Percentiles rank a stretch among this genome's conserved stretches.
Evolutionary conservation across 2,329 filamentous ascomycete species (phyloP).

Genomic region (Bipolaris cookei): DNA sequence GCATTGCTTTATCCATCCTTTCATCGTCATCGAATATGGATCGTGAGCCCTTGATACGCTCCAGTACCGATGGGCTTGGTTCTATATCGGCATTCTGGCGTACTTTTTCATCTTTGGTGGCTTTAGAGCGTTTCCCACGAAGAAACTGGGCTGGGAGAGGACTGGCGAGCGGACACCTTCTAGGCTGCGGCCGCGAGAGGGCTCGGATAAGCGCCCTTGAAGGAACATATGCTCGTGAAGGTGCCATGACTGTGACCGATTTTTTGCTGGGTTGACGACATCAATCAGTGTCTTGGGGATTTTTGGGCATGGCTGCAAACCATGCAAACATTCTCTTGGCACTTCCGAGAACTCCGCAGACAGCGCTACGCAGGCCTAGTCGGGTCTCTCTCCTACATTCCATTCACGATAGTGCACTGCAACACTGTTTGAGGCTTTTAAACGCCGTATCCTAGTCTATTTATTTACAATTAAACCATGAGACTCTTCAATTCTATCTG

Average conservation of each 20-base stretch:
- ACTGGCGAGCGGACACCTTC: slow-evolving; percentile 27
- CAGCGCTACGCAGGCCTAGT: neutral
- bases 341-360: slow-evolving; percentile 32
- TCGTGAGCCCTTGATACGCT: slow-evolving; percentile 6
- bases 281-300: slow-evolving; percentile 5
- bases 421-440: neutral
- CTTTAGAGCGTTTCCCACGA: slow-evolving; percentile 33
- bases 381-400: neutral
- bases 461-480: neutral
- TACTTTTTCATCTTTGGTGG: slow-evolving; percentile 13
- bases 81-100: slow-evolving; percentile 5
- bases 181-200: slow-evolving; percentile 28
- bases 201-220: slow-evolving; percentile 35
- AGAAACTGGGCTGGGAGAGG: slow-evolving; percentile 22
- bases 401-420: neutral
- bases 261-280: neutral
- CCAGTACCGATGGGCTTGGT: slow-evolving; percentile 3
- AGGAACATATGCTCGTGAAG: slow-evolving; percentile 33
- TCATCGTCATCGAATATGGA: slow-evolving; percentile 13
- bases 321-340: slow-evolving; percentile 33
- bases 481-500: neutral
- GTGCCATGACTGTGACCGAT: slow-evolving; percentile 20
- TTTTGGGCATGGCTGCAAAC: slow-evolving; percentile 16
- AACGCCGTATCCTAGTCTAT: neutral
- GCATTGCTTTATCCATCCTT: slow-evolving; percentile 15